A percentile compares a stretch with the other conserved stretches of the same genome.
Conservation (phyloP, 495 filamentous ascomycete species). For the Penicillium mononematosum region DNA sequence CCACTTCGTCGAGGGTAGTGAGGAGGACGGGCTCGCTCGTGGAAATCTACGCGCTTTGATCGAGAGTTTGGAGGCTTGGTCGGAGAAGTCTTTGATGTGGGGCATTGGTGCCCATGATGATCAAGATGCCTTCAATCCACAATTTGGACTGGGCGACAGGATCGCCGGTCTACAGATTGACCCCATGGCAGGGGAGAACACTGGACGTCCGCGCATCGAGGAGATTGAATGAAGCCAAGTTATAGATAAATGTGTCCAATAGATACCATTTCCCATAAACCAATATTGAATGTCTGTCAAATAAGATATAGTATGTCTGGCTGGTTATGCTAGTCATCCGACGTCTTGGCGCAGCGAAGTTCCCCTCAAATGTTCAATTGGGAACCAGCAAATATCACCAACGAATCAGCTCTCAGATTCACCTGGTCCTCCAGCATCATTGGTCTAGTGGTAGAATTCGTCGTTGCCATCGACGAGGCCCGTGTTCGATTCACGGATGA, state of each 20-base stretch:
- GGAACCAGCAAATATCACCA: not conserved
- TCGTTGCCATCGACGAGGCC: slow-evolving; percentile 61
- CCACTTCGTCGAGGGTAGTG: slow-evolving; percentile 62
- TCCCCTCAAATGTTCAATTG: not conserved
- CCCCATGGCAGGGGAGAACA: slow-evolving; percentile 34
- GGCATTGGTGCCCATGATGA: slow-evolving; percentile 32
- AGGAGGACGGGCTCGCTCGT: slow-evolving; percentile 70
- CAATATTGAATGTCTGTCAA: not conserved
- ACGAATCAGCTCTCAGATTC: not conserved
- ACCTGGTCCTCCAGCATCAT: slow-evolving; percentile 37
- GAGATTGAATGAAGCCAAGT: slow-evolving; percentile 48
- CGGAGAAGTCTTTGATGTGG: slow-evolving; percentile 55
- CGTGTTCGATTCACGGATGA: slow-evolving; percentile 60
- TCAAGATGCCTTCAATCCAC: slow-evolving; percentile 20
- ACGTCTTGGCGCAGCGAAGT: no score
- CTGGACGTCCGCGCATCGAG: slow-evolving; percentile 45
- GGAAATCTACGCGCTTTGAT: slow-evolving; percentile 68
- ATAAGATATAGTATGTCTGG: not conserved
- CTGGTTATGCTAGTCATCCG: no score
- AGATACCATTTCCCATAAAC: not conserved
- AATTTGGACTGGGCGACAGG: slow-evolving; percentile 34
- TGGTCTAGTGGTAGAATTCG: slow-evolving; percentile 62
- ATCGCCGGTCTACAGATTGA: slow-evolving; percentile 43
- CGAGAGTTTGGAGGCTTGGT: slow-evolving; percentile 71
- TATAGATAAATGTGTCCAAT: not conserved